Evolutionary conservation across 768 basidiomycete genomes (phyloP).

Genomic region (Clavulina sp.): DNA sequence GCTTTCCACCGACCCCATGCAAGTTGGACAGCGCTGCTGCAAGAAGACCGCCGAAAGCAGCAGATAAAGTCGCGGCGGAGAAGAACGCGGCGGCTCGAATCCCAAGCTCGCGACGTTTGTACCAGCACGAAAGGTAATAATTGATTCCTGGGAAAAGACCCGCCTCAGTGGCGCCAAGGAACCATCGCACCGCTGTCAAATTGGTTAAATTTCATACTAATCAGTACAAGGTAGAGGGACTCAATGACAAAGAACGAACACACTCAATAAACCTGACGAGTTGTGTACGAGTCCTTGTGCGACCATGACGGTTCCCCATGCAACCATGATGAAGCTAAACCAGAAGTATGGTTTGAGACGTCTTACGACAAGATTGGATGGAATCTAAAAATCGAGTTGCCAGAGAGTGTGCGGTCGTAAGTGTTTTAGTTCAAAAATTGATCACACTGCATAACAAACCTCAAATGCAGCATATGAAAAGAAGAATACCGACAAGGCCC

Average conservation of each 20-base stretch:
- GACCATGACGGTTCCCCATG: conserved; percentile 56
- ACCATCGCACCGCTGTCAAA: conserved; percentile 14
- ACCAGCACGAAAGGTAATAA: conserved; percentile 1
- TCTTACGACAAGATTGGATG: background rate
- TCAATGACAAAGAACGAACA: too few relatives aligned
- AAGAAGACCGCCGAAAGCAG: background rate
- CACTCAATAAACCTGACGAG: conserved; percentile 48
- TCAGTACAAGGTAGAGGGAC: too few relatives aligned
- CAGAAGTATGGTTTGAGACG: conserved; percentile 35
- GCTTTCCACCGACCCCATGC: background rate
- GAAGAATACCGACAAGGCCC: too few relatives aligned
- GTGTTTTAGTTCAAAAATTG: too few relatives aligned
- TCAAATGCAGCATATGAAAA: too few relatives aligned
- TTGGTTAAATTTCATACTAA: conserved; percentile 16
- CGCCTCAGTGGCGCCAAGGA: conserved; percentile 14
- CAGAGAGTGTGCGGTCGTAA: too few relatives aligned
- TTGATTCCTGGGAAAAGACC: background rate
- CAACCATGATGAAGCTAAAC: conserved; percentile 41
- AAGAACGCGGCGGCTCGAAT: background rate
- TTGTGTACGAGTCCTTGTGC: too few relatives aligned
- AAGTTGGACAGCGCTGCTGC: background rate
- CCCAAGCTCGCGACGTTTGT: background rate
- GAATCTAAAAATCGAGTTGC: too few relatives aligned
- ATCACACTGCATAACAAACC: too few relatives aligned
- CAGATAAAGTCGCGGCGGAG: background rate